Evolutionary conservation across 805 yeast genomes (phyloP).

Genomic region (Metschnikowia lochheadii): DNA sequence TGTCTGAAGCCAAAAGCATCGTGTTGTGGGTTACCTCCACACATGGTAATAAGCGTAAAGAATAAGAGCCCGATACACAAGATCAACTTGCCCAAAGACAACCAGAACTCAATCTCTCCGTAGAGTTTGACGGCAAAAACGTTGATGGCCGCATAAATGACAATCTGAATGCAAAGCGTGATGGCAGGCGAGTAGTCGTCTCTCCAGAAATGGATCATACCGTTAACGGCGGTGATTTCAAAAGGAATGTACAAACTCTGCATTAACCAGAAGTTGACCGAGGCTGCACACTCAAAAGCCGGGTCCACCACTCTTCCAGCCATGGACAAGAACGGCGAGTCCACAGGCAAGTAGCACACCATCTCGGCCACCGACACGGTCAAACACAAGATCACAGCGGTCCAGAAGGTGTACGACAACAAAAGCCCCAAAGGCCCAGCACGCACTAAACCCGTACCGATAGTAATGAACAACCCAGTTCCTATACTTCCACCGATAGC

Average conservation of each 20-base stretch:
- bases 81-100: conserved; percentile 56
- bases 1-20: conserved; percentile 50
- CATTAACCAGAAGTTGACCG: conserved; percentile 40
- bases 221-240: conserved; percentile 37
- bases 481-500: conserved; percentile 42
- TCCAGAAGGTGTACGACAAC: conserved; percentile 30
- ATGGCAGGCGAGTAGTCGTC: conserved; percentile 47
- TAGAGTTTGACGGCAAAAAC: conserved; percentile 68
- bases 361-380: conserved; percentile 37
- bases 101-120: conserved; percentile 82
- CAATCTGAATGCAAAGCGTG: conserved; percentile 40
- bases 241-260: conserved; percentile 34
- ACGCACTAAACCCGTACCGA: conserved; percentile 27
- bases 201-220: conserved; percentile 52
- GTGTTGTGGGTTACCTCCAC: conserved; percentile 78
- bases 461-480: conserved; percentile 35
- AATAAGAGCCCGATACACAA: conserved; percentile 71
- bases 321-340: conserved; percentile 35
- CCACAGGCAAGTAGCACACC: conserved; percentile 35
- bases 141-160: conserved; percentile 45
- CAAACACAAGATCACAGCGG: conserved; percentile 25
- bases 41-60: conserved; percentile 77
- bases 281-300: conserved; percentile 32
- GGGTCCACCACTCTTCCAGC: conserved; percentile 38
- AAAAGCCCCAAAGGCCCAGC: conserved; percentile 36